Conservation (phyloP, 1,284 basidiomycete species). For the Phellopilus nigrolimitatus region DNA sequence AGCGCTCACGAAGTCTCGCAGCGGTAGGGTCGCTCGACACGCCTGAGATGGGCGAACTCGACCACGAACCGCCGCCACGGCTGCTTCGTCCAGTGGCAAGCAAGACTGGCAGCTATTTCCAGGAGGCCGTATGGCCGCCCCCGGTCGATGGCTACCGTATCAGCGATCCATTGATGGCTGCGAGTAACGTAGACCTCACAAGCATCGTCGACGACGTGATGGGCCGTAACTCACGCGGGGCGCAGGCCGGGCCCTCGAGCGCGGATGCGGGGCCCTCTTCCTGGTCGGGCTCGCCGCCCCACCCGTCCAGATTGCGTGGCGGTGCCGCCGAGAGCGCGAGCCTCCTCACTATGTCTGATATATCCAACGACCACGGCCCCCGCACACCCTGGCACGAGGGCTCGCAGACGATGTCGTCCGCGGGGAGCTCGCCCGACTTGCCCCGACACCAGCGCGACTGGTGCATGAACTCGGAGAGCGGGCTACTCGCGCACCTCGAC, state of each 20-base stretch:
- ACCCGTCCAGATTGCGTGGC: slow-evolving; percentile 9
- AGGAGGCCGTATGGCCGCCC: slow-evolving; percentile 47
- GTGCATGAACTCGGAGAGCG: slow-evolving; percentile 9
- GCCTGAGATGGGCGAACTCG: slow-evolving; percentile 16
- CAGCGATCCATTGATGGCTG: slow-evolving; percentile 40
- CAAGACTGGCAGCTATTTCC: slow-evolving; percentile 46
- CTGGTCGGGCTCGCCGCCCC: slow-evolving; percentile 2
- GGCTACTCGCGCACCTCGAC: slow-evolving; percentile 5
- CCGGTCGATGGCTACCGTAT: slow-evolving; percentile 36
- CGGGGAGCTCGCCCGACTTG: slow-evolving; percentile 3
- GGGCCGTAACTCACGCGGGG: slow-evolving; percentile 34
- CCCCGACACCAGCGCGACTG: slow-evolving; percentile 10
- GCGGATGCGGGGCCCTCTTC: not conserved
- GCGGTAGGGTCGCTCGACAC: slow-evolving; percentile 3
- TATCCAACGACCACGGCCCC: not conserved
- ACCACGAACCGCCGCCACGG: slow-evolving; percentile 27
- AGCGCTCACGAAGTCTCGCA: slow-evolving; percentile 8
- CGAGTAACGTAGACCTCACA: slow-evolving; percentile 35
- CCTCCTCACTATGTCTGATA: slow-evolving; percentile 5
- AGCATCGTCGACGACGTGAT: slow-evolving; percentile 50
- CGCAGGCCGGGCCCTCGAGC: not conserved
- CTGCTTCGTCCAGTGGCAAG: slow-evolving; percentile 38
- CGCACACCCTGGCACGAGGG: slow-evolving; percentile 1
- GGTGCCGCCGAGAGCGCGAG: slow-evolving; percentile 8
- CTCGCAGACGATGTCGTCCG: slow-evolving; percentile 9